Evolutionary conservation across 306 rosid genomes (phyloP).

Genomic region (Fagus crenata): DNA sequence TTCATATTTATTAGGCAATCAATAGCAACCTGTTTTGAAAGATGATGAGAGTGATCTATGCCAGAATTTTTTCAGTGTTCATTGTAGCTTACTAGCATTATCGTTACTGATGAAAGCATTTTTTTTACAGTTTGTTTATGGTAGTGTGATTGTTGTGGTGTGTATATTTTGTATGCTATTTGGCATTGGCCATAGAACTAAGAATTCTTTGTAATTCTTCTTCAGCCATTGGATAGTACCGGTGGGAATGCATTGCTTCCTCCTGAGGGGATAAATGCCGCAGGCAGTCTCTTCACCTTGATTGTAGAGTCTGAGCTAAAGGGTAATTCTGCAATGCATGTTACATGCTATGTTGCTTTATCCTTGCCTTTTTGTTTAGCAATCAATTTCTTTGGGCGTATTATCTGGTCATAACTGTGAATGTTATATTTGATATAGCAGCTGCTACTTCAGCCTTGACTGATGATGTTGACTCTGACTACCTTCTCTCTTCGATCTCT

Average conservation of each 20-base stretch:
- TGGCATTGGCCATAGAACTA: conserved; percentile 24
- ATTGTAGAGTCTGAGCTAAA: conserved; percentile 85
- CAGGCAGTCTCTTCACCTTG: conserved; percentile 71
- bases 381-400: conserved; percentile 24
- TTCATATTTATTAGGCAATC: background rate
- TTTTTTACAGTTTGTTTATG: background rate
- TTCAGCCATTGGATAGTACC: conserved; percentile 68
- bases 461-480: conserved; percentile 62
- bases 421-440: conserved; percentile 44
- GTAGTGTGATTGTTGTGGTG: background rate
- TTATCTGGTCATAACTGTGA: conserved; percentile 25
- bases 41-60: too few relatives aligned
- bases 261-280: conserved; percentile 72
- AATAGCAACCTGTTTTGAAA: background rate
- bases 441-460: conserved; percentile 82
- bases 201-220: conserved; percentile 23
- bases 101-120: background rate
- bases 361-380: conserved; percentile 18
- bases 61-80: background rate
- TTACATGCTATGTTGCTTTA: conserved; percentile 25
- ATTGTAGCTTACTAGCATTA: background rate
- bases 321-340: conserved; percentile 40
- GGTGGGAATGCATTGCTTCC: conserved; percentile 64
- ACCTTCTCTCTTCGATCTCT: conserved; percentile 77
- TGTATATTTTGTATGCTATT: conserved; percentile 6